Evolutionary conservation across 2,329 filamentous ascomycete species (phyloP), one percentile per base, ranked within the genome.

Genomic region (Chaetomiaceae sp.): DNA sequence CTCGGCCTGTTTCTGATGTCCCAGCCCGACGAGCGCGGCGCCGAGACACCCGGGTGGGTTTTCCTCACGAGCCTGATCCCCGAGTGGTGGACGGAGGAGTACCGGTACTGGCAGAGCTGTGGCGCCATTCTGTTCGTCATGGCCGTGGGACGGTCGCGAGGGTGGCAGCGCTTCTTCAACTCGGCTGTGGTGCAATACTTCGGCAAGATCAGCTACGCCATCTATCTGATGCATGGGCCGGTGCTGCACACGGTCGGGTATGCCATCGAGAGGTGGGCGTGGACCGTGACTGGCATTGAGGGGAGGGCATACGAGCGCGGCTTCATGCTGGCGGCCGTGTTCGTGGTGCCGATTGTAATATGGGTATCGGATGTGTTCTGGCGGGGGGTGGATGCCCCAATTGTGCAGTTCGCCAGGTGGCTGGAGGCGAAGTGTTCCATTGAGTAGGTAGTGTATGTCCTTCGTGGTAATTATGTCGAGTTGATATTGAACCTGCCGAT

Each of bases 211-310:
- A 83, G 79, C 48, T 85, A 81, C 63, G 76, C 79, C 46, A 64
- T 85, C 23, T 85, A 85, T 64, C 73, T 85, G 14, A 77, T 83
- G 70, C 82, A 85, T 63, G 79, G 80, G 0, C 77, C 79, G 3
- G 72, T 77, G 2, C 72, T 78, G 62, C 79, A 81, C 60, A 74
- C 74, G 2, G 60, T 77, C 17, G 80, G 80, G 11, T 82, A 81
- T 59, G 69, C 73, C 31, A 73, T 75, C 54, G 72, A 81, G 62
- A 71, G 71, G 31, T 72, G 73, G 67, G 75, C 71, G 1, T 81
- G 75, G 65, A 63, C 65, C 12, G 37, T 77, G 34, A 80, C 74
- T 0, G 79, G 79, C 6, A 68, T 68, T 4, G 75, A 79, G 49
- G 40, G 56, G 15, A 59, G 64, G 46, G 68, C 64, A 60, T 82